These are phyloP conservation scores for Pseudophaeomoniella oleicola DNA, from an alignment of 2,329 filamentous ascomycete species.

Conservation along the genomic window DNA sequence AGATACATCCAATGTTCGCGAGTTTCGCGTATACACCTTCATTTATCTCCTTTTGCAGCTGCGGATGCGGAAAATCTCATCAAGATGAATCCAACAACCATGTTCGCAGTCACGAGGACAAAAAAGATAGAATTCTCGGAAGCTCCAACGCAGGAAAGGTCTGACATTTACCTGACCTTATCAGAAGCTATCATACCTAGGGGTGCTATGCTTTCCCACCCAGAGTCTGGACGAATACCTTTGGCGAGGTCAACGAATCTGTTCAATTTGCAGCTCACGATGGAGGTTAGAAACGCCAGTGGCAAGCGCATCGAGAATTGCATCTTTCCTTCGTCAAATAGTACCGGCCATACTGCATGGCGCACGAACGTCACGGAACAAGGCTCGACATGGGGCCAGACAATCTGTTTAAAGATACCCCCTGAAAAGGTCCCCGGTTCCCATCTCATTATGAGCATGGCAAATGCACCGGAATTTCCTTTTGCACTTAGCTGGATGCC, in stretches of 20 bases:
- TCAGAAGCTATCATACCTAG: slow-evolving; percentile 63
- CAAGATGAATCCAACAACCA: slow-evolving; percentile 71
- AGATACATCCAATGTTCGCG: slow-evolving; percentile 58
- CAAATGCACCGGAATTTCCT: slow-evolving; percentile 72
- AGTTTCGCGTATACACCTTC: slow-evolving; percentile 65
- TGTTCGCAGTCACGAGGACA: slow-evolving; percentile 68
- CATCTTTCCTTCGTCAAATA: slow-evolving; percentile 76
- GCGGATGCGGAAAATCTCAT: slow-evolving; percentile 68
- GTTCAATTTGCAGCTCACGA: slow-evolving; percentile 67
- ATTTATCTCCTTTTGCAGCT: slow-evolving; percentile 62
- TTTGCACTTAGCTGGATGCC: slow-evolving; percentile 90
- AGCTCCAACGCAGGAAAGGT: slow-evolving; percentile 72
- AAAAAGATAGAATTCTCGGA: slow-evolving; percentile 88
- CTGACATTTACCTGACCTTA: slow-evolving; percentile 88
- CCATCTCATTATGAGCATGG: slow-evolving; percentile 80
- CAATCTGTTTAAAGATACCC: slow-evolving; percentile 63
- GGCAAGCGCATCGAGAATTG: slow-evolving; percentile 78
- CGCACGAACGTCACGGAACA: slow-evolving; percentile 68
- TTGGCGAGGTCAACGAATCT: slow-evolving; percentile 51
- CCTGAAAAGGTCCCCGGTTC: slow-evolving; percentile 66
- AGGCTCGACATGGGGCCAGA: slow-evolving; percentile 77
- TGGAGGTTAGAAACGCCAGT: slow-evolving; percentile 68
- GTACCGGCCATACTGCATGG: slow-evolving; percentile 67
- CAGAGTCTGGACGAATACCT: slow-evolving; percentile 67
- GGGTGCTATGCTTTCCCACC: slow-evolving; percentile 47